Evolutionary conservation across 116 monocot genomes (phyloP).

Genomic region (Papilionanthe hybrid): DNA sequence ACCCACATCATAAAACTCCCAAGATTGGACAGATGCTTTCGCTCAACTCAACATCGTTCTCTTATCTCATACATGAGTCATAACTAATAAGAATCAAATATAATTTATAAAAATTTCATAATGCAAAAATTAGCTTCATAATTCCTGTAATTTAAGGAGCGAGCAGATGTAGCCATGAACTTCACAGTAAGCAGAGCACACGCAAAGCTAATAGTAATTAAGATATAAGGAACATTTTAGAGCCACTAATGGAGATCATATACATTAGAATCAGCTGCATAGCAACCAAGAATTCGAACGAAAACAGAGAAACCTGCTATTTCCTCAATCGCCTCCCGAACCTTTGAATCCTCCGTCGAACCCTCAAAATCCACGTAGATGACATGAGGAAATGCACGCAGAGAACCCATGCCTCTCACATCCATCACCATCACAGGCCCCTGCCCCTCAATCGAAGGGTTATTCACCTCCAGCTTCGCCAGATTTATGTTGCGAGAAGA

Average conservation of each 20-base stretch:
- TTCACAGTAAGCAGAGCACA: too few relatives aligned
- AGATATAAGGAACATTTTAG: too few relatives aligned
- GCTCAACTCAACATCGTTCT: too few relatives aligned
- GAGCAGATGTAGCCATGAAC: too few relatives aligned
- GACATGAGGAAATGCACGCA: constrained; percentile 47
- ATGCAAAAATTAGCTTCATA: too few relatives aligned
- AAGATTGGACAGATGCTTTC: too few relatives aligned
- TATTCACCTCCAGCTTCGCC: constrained; percentile 55
- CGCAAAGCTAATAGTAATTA: too few relatives aligned
- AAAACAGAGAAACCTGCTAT: constrained; percentile 39
- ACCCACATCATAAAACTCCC: too few relatives aligned
- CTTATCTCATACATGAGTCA: too few relatives aligned
- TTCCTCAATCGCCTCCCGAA: constrained; percentile 43
- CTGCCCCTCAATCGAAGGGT: constrained; percentile 25
- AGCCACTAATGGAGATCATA: constrained; percentile 32
- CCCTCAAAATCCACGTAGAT: constrained; percentile 62
- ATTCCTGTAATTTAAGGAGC: too few relatives aligned
- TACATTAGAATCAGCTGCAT: constrained; percentile 35
- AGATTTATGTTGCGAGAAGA: constrained; percentile 46
- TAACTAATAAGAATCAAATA: too few relatives aligned
- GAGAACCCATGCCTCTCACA: constrained; percentile 17
- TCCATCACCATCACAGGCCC: constrained; percentile 51
- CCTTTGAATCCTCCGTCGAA: constrained; percentile 28
- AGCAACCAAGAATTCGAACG: constrained; percentile 48
- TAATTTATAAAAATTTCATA: too few relatives aligned